Percentiles rank a stretch among this genome's conserved stretches.
Evolutionary conservation across 2,329 filamentous ascomycete genomes (phyloP).

Genomic region (Monosporascus sp.): DNA sequence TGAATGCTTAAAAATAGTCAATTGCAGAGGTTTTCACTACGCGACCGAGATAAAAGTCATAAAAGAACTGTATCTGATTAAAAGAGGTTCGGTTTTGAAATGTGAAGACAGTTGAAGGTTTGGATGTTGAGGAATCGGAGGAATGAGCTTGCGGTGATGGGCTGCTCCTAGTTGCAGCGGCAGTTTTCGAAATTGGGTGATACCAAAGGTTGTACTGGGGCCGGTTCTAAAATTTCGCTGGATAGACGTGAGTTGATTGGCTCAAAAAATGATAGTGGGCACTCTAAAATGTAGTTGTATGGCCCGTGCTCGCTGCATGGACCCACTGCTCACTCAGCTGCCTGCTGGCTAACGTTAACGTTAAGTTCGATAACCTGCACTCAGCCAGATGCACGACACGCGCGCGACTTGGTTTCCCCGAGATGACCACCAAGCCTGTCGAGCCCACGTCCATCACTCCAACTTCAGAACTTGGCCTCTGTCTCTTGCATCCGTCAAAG

Average conservation of each 20-base stretch:
- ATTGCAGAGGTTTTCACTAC: slow-evolving; percentile 9
- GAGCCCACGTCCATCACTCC: neutral
- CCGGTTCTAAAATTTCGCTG: neutral
- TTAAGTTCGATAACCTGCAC: neutral
- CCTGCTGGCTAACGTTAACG: neutral
- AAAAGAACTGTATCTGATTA: slow-evolving; percentile 2
- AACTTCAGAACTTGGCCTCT: neutral
- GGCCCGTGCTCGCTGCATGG: neutral
- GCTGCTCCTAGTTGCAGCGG: neutral
- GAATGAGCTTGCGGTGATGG: neutral
- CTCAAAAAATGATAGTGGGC: neutral
- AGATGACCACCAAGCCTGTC: neutral
- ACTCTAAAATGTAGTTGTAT: neutral
- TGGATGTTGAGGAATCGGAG: slow-evolving; percentile 21
- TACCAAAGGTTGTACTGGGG: slow-evolving; percentile 4
- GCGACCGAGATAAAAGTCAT: slow-evolving; percentile 14
- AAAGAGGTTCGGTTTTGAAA: slow-evolving; percentile 3
- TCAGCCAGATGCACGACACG: neutral
- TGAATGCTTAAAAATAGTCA: slow-evolving; percentile 15
- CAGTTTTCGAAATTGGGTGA: slow-evolving; percentile 15
- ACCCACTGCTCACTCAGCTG: neutral
- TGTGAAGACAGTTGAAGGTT: slow-evolving; percentile 9
- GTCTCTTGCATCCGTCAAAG: neutral
- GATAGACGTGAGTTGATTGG: neutral
- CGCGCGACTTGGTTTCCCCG: neutral